Evolutionary conservation across 2,329 filamentous ascomycete species (phyloP), one percentile per base, ranked within the genome.

Genomic region (Neonectria hederae): DNA sequence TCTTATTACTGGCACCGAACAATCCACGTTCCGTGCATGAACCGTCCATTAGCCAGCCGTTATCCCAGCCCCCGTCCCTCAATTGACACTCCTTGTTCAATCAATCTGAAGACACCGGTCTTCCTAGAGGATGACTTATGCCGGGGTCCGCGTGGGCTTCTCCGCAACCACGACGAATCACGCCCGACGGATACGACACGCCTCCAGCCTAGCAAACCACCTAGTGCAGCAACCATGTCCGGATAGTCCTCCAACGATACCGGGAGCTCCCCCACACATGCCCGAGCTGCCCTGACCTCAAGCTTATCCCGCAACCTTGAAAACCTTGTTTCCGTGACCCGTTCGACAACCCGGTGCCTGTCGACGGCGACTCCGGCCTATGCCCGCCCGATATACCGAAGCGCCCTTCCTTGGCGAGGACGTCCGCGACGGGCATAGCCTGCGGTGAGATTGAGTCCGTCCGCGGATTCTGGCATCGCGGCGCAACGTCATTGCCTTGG

Each of bases 231-330:
- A 38, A 40, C 40, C 54, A 52, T 62, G 55, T 52, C 54, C 51
- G 59, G 59, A 51, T 59, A 26, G 19, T 54, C 62, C 68, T 72
- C 69, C 68, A 71, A 71, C 69, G 43, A 66, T 53, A 65, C 63
- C 61, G 35, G 30, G 53, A 32, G 62, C 63, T 65, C 54, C 62
- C 64, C 67, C 61, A 65, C 72, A 74, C 70, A 70, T 74, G 72
- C 63, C 49, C 56, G 21, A 62, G 38, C 51, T 51, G 40, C 54
- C 40, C 42, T 58, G 56, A 30, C 35, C 54, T 43, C 49, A 57
- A 65, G 58, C 57, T 62, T 65, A 51, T 61, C 35, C 45, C 17
- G 30, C 64, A 59, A 63, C 38, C 54, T 62, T 59, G 45, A 48
- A 40, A 65, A 64, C 66, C 61, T 60, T 66, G 62, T 57, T 65